phyloP scores from a whole-genome alignment of 2,329 filamentous ascomycete genomes.

The Pyricularia sp. region DNA sequence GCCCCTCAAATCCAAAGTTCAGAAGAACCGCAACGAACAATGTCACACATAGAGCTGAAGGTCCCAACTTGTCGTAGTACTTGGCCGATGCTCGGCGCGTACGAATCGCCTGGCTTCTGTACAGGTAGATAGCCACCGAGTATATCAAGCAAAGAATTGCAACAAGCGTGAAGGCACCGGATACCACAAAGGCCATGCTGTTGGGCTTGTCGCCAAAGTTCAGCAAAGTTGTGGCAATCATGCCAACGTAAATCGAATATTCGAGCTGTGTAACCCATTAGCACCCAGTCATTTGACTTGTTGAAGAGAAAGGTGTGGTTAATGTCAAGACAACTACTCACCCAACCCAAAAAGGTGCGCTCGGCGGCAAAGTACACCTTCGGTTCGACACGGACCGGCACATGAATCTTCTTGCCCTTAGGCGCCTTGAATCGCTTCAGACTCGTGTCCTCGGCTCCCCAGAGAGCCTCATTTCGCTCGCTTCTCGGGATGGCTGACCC shows the following conservation, averaged over 20 bases:
- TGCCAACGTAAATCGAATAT: conserved; percentile 89
- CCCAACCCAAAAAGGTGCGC: conserved; percentile 91
- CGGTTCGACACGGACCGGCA: conserved; percentile 89
- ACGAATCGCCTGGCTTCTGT: conserved; percentile 78
- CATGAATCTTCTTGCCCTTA: conserved; percentile 85
- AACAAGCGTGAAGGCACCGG: conserved; percentile 73
- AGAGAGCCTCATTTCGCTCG: conserved; percentile 42
- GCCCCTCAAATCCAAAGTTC: conserved; percentile 75
- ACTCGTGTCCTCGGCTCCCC: conserved; percentile 45
- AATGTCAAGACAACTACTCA: conserved; percentile 28
- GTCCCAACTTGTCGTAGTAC: conserved; percentile 87
- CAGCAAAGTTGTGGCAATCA: conserved; percentile 73
- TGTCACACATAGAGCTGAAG: conserved; percentile 63
- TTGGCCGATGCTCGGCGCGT: conserved; percentile 66
- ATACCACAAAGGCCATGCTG: conserved; percentile 53
- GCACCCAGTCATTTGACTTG: neutral
- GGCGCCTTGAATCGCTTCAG: conserved; percentile 60
- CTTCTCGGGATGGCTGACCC: conserved; percentile 47
- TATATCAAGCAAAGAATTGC: conserved; percentile 75
- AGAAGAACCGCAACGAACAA: conserved; percentile 65
- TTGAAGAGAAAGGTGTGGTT: neutral
- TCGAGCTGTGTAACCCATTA: conserved; percentile 53
- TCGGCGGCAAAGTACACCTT: conserved; percentile 98
- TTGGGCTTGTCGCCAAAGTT: conserved; percentile 62
- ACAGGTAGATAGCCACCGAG: conserved; percentile 74